Evolutionary conservation across 352 stramenopile species (phyloP).

Genomic region (Phytophthora boehmeriae): DNA sequence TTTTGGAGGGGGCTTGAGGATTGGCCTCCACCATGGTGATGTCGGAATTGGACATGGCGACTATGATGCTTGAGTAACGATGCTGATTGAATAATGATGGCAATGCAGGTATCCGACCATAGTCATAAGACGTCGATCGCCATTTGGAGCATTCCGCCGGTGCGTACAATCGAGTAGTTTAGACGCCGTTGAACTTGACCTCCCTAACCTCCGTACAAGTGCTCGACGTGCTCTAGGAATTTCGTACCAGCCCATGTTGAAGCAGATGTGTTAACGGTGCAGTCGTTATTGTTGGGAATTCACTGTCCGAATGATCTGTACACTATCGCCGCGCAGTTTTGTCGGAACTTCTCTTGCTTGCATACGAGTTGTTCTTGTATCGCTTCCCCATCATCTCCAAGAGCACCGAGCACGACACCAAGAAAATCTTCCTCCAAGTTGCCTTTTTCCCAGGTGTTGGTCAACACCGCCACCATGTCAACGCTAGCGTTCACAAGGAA

Average conservation of each 20-base stretch:
- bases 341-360: slow-evolving; percentile 50
- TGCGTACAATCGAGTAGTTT: slow-evolving; percentile 6
- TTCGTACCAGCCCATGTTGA: slow-evolving; percentile 22
- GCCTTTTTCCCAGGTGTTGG: slow-evolving; percentile 47
- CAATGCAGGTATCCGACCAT: background rate
- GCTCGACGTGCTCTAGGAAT: slow-evolving; percentile 11
- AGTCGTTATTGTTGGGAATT: background rate
- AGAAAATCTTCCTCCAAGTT: slow-evolving; percentile 26
- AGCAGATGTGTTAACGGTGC: slow-evolving; percentile 1
- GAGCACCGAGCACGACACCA: slow-evolving; percentile 36
- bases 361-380: slow-evolving; percentile 39
- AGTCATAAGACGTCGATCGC: slow-evolving; percentile 1
- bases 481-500: slow-evolving; percentile 47
- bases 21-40: slow-evolving; percentile 25
- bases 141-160: background rate
- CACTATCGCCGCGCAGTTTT: slow-evolving; percentile 26
- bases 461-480: slow-evolving; percentile 46
- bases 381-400: slow-evolving; percentile 41
- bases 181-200: slow-evolving; percentile 5
- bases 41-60: slow-evolving; percentile 50
- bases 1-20: slow-evolving; percentile 52
- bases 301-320: slow-evolving; percentile 27
- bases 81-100: slow-evolving; percentile 26
- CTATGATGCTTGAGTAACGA: slow-evolving; percentile 4
- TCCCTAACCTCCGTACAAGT: slow-evolving; percentile 17